Evolutionary conservation across 805 yeast genomes (phyloP).

Genomic region (Huiozyma naganishii): DNA sequence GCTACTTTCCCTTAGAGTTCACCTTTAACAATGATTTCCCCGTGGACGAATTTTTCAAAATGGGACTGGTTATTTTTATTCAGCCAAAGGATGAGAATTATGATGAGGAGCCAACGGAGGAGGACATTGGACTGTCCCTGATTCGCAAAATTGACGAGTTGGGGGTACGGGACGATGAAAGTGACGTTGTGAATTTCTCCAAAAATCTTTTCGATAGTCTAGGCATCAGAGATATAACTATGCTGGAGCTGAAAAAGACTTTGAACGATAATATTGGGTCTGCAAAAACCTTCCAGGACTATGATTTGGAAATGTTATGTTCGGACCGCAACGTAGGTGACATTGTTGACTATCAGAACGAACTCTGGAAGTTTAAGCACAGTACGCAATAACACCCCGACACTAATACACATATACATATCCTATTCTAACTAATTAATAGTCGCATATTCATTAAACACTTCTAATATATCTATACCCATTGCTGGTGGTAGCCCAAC

Average conservation of each 20-base stretch:
- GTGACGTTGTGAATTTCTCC: conserved; percentile 1
- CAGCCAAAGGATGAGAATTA: conserved; percentile 9
- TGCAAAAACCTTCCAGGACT: conserved; percentile 4
- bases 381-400: not conserved
- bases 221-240: conserved; percentile 9
- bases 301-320: conserved; percentile 16
- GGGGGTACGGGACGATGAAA: not conserved
- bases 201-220: conserved; percentile 2
- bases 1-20: conserved; percentile 42
- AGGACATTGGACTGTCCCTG: conserved; percentile 8
- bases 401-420: not conserved
- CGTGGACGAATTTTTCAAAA: conserved; percentile 17
- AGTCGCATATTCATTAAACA: too few relatives aligned
- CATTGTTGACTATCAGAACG: conserved; percentile 16
- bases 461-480: too few relatives aligned
- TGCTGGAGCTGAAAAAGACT: conserved; percentile 10
- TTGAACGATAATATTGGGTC: not conserved
- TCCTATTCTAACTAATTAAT: not conserved
- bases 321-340: conserved; percentile 16
- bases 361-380: conserved; percentile 14
- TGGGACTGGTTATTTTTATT: conserved; percentile 21
- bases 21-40: conserved; percentile 25
- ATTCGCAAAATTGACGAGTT: conserved; percentile 6
- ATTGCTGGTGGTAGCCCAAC: too few relatives aligned
- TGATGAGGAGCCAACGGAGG: conserved; percentile 1